Evolutionary conservation across 192 early-diverging fungal species (phyloP).

Genomic region (Podila minutissima): DNA sequence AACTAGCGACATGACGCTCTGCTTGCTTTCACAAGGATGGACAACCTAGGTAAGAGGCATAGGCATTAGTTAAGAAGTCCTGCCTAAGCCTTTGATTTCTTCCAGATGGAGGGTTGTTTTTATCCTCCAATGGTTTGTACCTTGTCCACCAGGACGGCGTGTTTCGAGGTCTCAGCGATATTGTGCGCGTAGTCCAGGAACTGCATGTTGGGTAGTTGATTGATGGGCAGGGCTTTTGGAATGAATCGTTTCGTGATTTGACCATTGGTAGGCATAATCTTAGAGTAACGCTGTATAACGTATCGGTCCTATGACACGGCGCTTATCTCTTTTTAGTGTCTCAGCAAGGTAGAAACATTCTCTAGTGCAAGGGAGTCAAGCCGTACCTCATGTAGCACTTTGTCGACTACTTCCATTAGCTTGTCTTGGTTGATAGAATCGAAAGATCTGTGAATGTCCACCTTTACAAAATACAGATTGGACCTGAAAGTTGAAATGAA

Average conservation of each 20-base stretch:
- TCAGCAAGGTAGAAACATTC: background rate
- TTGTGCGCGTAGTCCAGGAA: slow-evolving; percentile 52
- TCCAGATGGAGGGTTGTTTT: too few species aligned
- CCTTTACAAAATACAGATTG: slow-evolving; percentile 80
- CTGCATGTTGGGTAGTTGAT: background rate
- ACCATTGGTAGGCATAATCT: slow-evolving; percentile 40
- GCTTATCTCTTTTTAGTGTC: background rate
- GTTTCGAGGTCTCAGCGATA: slow-evolving; percentile 58
- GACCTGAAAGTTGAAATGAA: slow-evolving; percentile 9
- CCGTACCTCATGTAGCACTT: slow-evolving; percentile 60
- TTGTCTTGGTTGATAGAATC: slow-evolving; percentile 85
- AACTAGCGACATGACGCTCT: slow-evolving; percentile 59
- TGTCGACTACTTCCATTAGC: slow-evolving; percentile 64
- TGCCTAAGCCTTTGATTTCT: background rate
- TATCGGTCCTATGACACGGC: slow-evolving; percentile 68
- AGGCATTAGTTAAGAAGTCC: background rate
- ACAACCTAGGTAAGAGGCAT: slow-evolving; percentile 54
- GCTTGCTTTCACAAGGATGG: slow-evolving; percentile 61
- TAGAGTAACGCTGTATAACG: slow-evolving; percentile 70
- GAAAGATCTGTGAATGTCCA: slow-evolving; percentile 82
- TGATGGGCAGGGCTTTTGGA: slow-evolving; percentile 14
- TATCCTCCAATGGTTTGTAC: background rate
- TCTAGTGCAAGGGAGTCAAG: too few species aligned
- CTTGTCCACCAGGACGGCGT: slow-evolving; percentile 78
- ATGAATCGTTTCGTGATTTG: slow-evolving; percentile 27